Evolutionary conservation across 441 rosid genomes (phyloP), one percentile per base, ranked within the genome.

Genomic region (Pelargonium citronellum): DNA sequence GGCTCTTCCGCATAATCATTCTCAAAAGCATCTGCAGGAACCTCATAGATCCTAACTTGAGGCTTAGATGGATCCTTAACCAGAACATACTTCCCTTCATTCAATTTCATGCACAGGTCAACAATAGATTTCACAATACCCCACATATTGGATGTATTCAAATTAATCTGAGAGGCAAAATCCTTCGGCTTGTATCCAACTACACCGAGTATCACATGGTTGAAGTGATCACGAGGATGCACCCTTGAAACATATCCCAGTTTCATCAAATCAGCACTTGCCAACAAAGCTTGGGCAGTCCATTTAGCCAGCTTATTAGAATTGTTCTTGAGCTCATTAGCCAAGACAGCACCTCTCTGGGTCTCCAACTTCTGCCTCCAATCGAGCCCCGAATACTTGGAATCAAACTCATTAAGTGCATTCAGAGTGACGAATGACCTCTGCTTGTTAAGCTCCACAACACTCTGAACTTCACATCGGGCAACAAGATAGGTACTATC

Each of bases 321-420:
- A 74, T 93, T 93, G 78, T 91, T 93, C 84, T 89, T 93, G 83
- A 93, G 85, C 68, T 91, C 98, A 6, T 89, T 89, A 41, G 95
- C 98, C 73, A 93, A 82, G 66, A 93, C 96, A 0, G 95, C 97
- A 70, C 96, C 97, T 72, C 97, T 80, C 71, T 93, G 98, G 2
- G 96, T 88, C 79, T 93, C 98, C 74, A 93, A 73, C 85, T 93
- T 93, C 88, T 91, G 96, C 75, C 96, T 89, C 98, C 97, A 93
- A 69, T 93, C 98, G 70, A 93, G 91, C 71, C 97, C 96, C 4
- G 97, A 89, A 72, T 91, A 89, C 71, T 93, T 93, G 0, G 97
- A 72, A 86, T 93, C 97, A 30, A 91, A 93, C 87, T 91, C 98
- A 20, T 89, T 91, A 15, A 93, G 91, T 0, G 98, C 93, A 82